Evolutionary conservation across 2,329 filamentous ascomycete species (phyloP).

Genomic region (Periconia sp.): DNA sequence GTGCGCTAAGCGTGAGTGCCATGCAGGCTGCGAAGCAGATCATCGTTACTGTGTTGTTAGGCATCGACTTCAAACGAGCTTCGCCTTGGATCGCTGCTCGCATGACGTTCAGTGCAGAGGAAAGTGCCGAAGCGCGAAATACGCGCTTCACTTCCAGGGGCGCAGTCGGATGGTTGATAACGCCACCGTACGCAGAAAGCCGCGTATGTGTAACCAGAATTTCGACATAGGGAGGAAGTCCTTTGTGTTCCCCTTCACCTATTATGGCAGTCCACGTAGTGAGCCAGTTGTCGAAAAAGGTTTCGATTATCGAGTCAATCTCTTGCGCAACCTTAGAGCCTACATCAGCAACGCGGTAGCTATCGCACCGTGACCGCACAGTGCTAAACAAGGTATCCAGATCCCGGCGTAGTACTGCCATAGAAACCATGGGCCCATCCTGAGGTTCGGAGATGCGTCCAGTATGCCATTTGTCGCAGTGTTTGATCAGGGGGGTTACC

Average conservation of each 20-base stretch:
- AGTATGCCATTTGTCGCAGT: constrained; percentile 73
- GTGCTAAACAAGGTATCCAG: constrained; percentile 65
- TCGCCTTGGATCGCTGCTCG: constrained; percentile 76
- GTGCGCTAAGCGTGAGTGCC: constrained; percentile 58
- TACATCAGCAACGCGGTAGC: constrained; percentile 57
- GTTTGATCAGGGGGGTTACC: constrained; percentile 67
- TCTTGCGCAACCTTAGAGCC: constrained; percentile 59
- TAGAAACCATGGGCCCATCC: constrained; percentile 74
- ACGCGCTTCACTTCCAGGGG: constrained; percentile 73
- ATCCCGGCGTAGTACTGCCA: constrained; percentile 72
- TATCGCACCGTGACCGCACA: constrained; percentile 66
- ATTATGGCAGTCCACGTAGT: constrained; percentile 59
- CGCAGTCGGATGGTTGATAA: constrained; percentile 76
- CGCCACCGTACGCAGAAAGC: constrained; percentile 75
- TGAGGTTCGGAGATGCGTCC: constrained; percentile 68
- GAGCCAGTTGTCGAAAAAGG: constrained; percentile 71
- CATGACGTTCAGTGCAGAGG: constrained; percentile 76
- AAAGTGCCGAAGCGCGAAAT: constrained; percentile 74
- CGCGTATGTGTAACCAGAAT: constrained; percentile 75
- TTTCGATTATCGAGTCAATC: constrained; percentile 61
- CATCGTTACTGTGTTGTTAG: constrained; percentile 80
- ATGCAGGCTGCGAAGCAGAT: constrained; percentile 68
- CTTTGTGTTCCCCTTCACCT: constrained; percentile 48
- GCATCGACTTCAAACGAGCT: constrained; percentile 73
- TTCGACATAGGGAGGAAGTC: constrained; percentile 74